Conservation (phyloP, 768 basidiomycete genomes). For the Trametes gibbosa region DNA sequence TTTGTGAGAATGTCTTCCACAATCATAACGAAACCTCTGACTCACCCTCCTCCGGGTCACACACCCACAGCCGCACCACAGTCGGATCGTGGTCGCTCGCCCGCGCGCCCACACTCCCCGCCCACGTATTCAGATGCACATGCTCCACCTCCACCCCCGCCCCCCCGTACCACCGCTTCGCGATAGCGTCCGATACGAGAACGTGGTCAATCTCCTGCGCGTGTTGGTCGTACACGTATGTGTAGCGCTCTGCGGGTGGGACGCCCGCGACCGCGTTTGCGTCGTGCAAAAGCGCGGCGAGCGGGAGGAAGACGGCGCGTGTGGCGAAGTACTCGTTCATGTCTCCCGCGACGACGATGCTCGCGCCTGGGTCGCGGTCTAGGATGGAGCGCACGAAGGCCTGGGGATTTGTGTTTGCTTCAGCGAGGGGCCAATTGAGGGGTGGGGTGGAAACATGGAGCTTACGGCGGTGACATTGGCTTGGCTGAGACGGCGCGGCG, state of each 20-base stretch:
- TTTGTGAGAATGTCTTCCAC: neutral
- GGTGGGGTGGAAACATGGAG: neutral
- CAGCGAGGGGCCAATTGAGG: neutral
- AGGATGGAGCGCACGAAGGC: constrained; percentile 48
- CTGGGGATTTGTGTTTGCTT: constrained; percentile 29
- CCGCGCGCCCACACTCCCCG: constrained; percentile 37
- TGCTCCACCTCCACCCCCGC: constrained; percentile 43
- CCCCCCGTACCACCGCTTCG: constrained; percentile 9
- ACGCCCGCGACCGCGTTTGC: constrained; percentile 51
- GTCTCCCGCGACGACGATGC: constrained; percentile 55
- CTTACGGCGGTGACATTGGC: constrained; percentile 50
- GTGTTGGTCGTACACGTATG: constrained; percentile 60
- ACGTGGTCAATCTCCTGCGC: constrained; percentile 58
- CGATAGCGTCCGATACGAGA: constrained; percentile 48
- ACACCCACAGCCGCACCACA: constrained; percentile 48
- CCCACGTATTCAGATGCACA: constrained; percentile 62
- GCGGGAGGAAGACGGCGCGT: constrained; percentile 47
- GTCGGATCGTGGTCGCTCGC: constrained; percentile 64
- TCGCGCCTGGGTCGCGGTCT: constrained; percentile 40
- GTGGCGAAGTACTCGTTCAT: constrained; percentile 61
- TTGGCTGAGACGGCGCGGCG: constrained; percentile 48
- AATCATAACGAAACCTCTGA: neutral
- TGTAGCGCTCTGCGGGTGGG: constrained; percentile 52
- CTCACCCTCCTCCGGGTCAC: constrained; percentile 29
- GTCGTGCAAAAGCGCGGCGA: constrained; percentile 42